Evolutionary conservation across 805 yeast species (phyloP), one percentile per base, ranked within the genome.

Genomic region (Candida vartiovaarae): DNA sequence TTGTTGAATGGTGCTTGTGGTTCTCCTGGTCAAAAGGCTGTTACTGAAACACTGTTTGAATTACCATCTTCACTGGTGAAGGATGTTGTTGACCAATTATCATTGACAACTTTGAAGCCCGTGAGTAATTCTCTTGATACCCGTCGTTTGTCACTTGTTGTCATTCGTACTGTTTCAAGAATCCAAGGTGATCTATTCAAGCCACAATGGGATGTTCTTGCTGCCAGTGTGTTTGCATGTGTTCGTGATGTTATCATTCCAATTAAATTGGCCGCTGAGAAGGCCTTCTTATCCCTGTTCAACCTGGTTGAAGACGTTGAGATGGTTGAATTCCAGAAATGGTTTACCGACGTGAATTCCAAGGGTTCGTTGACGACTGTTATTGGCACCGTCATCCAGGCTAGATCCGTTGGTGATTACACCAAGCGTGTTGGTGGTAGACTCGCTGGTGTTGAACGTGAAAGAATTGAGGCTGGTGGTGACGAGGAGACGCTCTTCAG

Each of bases 181-280:
- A 65, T 70, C 54, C 76, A 82, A 46, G 75, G 70, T 50, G 72
- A 69, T 1, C 63, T 76, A 25, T 65, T 86, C 39, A 64, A 66
- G 44, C 80, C 83, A 9, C 68, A 72, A 54, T 66, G 76, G 49
- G 79, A 80, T 51, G 48, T 64, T 0, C 54, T 91, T 41, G 86
- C 75, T 4, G 87, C 93, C 10, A 70, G 86, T 9, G 80, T 89
- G 2, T 91, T 91, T 61, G 68, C 82, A 0, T 82, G 93, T 60
- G 82, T 91, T 34, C 74, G 99, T 51, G 96, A 90, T 57, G 73
- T 81, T n/a, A 71, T 86, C 39, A 87, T 91, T 56, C 97, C 99
- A 4, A 82, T 91, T 53, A 90, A 89, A 57, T 71, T 91, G 49
- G 96, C 97, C 1, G 96, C 96, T 6, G 99, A 91, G 62, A 87